Percentiles rank a stretch among this genome's conserved stretches.
Conservation (phyloP, 768 basidiomycete genomes). For the Pulveroboletus ravenelii region DNA sequence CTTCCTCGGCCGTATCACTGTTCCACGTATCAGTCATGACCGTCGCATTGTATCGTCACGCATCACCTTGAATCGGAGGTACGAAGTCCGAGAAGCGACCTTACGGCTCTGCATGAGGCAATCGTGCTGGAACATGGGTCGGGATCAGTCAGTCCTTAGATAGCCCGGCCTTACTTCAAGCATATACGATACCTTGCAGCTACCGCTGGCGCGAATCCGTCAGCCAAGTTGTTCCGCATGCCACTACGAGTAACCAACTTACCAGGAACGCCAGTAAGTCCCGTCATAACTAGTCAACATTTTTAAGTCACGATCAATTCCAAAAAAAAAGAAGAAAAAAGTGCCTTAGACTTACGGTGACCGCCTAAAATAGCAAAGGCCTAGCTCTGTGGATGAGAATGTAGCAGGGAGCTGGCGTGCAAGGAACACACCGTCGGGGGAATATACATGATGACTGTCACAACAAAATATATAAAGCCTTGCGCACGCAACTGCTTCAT, state of each 20-base stretch:
- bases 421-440: conserved; percentile 4
- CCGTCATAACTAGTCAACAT: conserved; percentile 2
- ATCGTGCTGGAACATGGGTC: conserved; percentile 6
- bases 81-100: conserved; percentile 11
- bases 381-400: background rate
- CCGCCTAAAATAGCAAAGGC: conserved; percentile 9
- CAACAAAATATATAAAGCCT: conserved; percentile 18
- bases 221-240: background rate
- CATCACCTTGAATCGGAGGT: background rate
- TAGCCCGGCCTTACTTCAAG: too few relatives aligned
- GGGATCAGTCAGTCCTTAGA: background rate
- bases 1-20: background rate
- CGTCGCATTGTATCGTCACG: background rate
- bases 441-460: conserved; percentile 17
- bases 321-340: background rate
- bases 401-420: too few relatives aligned
- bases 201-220: conserved; percentile 8
- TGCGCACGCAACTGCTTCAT: conserved; percentile 15
- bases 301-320: background rate
- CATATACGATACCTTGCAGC: conserved; percentile 10
- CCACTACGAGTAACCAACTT: background rate
- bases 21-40: background rate
- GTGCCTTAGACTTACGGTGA: background rate
- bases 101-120: conserved; percentile 15
- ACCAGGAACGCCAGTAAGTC: conserved; percentile 4